Base-by-base conservation (phyloP, 345 rosid species). In the Lepidium aucheri region DNA sequence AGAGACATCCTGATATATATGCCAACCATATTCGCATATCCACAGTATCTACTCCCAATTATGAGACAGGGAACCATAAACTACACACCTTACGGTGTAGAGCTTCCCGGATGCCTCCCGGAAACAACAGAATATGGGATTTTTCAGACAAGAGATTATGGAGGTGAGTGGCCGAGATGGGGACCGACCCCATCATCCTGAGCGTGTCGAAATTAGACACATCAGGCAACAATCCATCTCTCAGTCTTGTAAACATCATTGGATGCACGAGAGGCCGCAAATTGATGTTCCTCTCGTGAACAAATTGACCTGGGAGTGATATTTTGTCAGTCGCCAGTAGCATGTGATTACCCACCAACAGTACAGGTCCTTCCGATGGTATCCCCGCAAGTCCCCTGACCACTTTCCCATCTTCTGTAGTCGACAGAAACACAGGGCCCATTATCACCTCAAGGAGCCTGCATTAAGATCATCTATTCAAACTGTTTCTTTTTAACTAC, bases 71-170 rank as follows among this genome's bases (percentile, higher is more conserved):
- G 30, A 60, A 63, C 13, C 59, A 38, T 43, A 35, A 53, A 15
- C 47, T 62, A 72, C 73, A 57, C 46, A 80, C 88, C 88, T 84
- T 86, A 34, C 85, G 64, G 47, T 90, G 95, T 53, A 78, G 74
- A 75, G 92, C 92, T 77, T 90, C 97, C 1, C 92, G 92, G 44
- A 68, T 65, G 44, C 97, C 95, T 62, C 97, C 95, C 3, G 97
- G 95, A 71, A 85, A 87, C 47, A 87, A 76, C 20, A 87, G 62
- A 70, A 76, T 82, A 71, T 87, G 89, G 61, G 90, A 78, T 40
- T 84, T 86, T 39, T 88, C 74, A 35, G 87, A 78, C 22, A 90
- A 62, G 68, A 90, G 84, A 67, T 76, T 83, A 77, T 76, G 84
- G 54, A 90, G 81, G 71, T 80, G 83, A 51, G 77, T 70, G 65